Conservation (phyloP, 345 rosid species). For the Triadica sebifera region DNA sequence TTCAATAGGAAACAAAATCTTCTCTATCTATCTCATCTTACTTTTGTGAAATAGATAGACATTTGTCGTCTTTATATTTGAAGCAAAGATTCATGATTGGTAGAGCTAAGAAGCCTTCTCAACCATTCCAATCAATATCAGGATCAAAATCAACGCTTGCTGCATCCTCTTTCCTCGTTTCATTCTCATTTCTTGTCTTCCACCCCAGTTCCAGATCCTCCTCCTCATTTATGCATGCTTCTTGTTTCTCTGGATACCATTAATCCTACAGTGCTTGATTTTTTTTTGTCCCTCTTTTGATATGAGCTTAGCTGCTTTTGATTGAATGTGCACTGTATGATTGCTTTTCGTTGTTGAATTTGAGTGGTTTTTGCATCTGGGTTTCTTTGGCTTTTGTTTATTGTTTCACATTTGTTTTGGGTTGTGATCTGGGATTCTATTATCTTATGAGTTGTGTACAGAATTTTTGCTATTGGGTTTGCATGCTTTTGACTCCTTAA, state of each 20-base stretch:
- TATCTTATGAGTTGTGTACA: no score
- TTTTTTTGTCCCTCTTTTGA: no score
- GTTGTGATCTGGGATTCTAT: no score
- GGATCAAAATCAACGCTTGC: background rate
- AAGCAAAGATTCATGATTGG: conserved; percentile 66
- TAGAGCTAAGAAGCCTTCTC: conserved; percentile 33
- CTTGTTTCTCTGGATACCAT: conserved; percentile 44
- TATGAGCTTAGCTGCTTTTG: no score
- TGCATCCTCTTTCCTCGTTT: conserved; percentile 1
- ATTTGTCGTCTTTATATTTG: no score
- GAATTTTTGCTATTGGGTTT: background rate
- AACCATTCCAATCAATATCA: conserved; percentile 25
- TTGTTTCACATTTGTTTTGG: background rate
- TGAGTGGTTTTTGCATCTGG: conserved; percentile 23
- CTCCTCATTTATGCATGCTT: conserved; percentile 28
- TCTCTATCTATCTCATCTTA: background rate
- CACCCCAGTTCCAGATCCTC: conserved; percentile 34
- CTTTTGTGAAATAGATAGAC: background rate
- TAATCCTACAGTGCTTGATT: conserved; percentile 64
- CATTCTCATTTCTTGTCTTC: conserved; percentile 49
- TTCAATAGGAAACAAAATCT: background rate
- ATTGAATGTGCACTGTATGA: conserved; percentile 10
- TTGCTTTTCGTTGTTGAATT: conserved; percentile 2
- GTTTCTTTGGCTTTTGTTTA: conserved; percentile 14
- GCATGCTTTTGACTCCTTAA: background rate